Conservation (phyloP, 2,329 filamentous ascomycete genomes). For the Aspergillus fructus region DNA sequence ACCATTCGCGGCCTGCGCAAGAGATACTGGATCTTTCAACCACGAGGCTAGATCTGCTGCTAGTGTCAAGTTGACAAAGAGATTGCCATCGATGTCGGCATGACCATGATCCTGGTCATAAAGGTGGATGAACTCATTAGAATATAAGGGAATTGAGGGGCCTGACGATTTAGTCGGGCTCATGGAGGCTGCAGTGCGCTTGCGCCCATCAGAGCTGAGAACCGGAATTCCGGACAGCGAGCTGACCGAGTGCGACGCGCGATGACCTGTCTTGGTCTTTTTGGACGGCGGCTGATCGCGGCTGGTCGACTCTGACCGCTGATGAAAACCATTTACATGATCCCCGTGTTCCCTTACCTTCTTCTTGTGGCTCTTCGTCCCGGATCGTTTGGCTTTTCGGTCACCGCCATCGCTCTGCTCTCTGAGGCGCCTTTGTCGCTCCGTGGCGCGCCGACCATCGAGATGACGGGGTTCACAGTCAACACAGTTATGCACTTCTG, state of each 20-base stretch:
- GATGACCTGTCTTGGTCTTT: conserved; percentile 79
- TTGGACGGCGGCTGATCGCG: conserved; percentile 64
- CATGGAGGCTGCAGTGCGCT: conserved; percentile 60
- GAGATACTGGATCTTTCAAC: conserved; percentile 70
- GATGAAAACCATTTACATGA: conserved; percentile 53
- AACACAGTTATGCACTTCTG: conserved; percentile 78
- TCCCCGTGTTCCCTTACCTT: conserved; percentile 65
- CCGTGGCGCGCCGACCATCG: conserved; percentile 71
- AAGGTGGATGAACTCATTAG: conserved; percentile 70
- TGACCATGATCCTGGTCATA: conserved; percentile 64
- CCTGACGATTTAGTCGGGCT: conserved; percentile 68
- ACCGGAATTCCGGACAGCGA: conserved; percentile 66
- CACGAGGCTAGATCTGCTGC: conserved; percentile 74
- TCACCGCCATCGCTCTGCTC: conserved; percentile 61
- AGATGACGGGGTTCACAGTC: conserved; percentile 80
- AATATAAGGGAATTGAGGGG: conserved; percentile 70
- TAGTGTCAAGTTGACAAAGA: conserved; percentile 72
- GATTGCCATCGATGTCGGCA: conserved; percentile 67
- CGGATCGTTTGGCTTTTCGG: conserved; percentile 71
- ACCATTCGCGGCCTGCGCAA: conserved; percentile 67
- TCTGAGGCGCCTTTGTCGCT: conserved; percentile 66
- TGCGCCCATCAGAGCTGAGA: conserved; percentile 61
- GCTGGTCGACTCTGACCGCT: conserved; percentile 56
- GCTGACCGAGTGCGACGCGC: conserved; percentile 71
- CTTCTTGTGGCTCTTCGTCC: conserved; percentile 83